phyloP scores from a whole-genome alignment of 768 basidiomycete genomes.

The Holtermannia corniformis region DNA sequence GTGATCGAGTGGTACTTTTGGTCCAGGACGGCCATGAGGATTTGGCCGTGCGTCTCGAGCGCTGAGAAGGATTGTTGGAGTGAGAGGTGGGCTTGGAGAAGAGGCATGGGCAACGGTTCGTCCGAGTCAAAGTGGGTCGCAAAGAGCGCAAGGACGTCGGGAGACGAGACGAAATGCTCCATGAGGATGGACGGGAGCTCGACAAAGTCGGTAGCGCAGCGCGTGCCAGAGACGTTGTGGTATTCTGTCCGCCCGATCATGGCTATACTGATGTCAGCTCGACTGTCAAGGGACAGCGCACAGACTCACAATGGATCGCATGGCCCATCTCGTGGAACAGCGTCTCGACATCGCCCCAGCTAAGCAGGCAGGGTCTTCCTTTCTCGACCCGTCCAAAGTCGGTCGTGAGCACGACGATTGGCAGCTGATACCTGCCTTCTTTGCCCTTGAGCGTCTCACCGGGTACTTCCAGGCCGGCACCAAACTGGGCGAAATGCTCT shows the following conservation, averaged over 20 bases:
- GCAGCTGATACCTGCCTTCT: slow-evolving; percentile 71
- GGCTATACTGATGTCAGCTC: slow-evolving; percentile 47
- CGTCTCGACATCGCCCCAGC: slow-evolving; percentile 89
- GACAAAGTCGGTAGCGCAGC: slow-evolving; percentile 96
- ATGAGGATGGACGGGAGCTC: slow-evolving; percentile 96
- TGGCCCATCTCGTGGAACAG: slow-evolving; percentile 99
- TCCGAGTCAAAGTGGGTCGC: slow-evolving; percentile 43
- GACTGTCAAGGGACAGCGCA: not conserved
- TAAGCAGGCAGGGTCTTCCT: slow-evolving; percentile 58
- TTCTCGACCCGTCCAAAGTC: slow-evolving; percentile 61
- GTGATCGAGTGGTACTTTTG: slow-evolving; percentile 75
- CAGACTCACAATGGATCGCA: slow-evolving; percentile 91
- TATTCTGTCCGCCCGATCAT: slow-evolving; percentile 98
- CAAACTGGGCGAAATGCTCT: slow-evolving; percentile 15
- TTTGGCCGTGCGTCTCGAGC: slow-evolving; percentile 85
- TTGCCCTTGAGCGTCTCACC: slow-evolving; percentile 52
- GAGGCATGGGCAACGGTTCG: slow-evolving; percentile 36
- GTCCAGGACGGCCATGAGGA: slow-evolving; percentile 77
- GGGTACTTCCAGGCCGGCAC: slow-evolving; percentile 33
- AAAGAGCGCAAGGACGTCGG: slow-evolving; percentile 64
- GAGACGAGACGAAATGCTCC: slow-evolving; percentile 91
- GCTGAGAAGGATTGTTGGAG: slow-evolving; percentile 39
- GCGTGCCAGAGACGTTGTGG: slow-evolving; percentile 94
- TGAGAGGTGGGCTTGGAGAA: slow-evolving; percentile 34
- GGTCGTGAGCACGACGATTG: slow-evolving; percentile 80